Base-by-base conservation (phyloP, 192 early-diverging fungal genomes). In the Pilobolus umbonatus region DNA sequence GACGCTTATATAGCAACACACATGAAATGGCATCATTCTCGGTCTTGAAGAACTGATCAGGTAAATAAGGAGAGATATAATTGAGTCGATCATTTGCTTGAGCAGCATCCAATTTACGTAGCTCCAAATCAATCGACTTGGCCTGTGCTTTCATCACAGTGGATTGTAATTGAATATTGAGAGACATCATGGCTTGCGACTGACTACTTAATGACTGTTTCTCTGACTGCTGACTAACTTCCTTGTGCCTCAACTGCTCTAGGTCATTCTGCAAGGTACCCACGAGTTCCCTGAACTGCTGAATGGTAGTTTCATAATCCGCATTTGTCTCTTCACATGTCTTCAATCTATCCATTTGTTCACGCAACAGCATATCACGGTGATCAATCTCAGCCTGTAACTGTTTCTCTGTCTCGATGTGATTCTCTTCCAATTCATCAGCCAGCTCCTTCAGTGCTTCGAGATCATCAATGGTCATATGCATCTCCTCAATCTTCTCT, bases 391-490 rank as follows among this genome's bases (percentile, higher is more conserved):
- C 95, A 21, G 81, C 84, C 49, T 87, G 83, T 38, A 96, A 74
- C 35, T 92, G 84, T 55, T 92, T 86, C 66, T 92, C 88, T 22
- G 88, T 91, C 47, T 94, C 87, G 4, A 93, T 79, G 60, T 95
- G 94, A 60, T 86, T 90, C 62, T 94, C 92, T 67, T 98, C 95
- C 62, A 96, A 73, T 70, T 96, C 93, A 60, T 98, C 92, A 64
- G 87, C 90, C 43, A 96, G 71, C 59, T 90, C 89, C 68, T 90
- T 89, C 36, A 98, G 75, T 5, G 88, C 87, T 71, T 98, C 94
- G 31, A 98, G 75, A 67, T 91, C 94, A 52, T 93, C 93, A 31
- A 95, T 80, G 0, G 70, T 75, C 31, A 69, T 77, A 50, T 83
- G 82, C 79, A 89, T 69, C 51, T 96, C 89, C 51, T 95, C 92